Base-by-base conservation (phyloP, 208 protist species). In the Endotrypanum monterogeii region DNA sequence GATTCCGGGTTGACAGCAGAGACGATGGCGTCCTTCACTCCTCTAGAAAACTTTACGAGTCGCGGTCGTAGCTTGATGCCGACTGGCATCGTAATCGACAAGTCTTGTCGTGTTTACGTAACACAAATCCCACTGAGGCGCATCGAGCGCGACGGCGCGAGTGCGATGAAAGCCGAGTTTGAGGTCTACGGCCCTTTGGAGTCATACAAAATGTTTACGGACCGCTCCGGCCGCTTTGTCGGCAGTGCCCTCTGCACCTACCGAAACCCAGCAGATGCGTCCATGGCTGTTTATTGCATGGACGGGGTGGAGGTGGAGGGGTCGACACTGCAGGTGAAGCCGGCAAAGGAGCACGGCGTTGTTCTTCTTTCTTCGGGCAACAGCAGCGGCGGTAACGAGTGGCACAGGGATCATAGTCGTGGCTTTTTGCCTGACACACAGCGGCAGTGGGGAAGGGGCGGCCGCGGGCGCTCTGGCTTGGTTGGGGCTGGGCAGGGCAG, bases 231-330 rank as follows among this genome's bases (percentile, higher is more conserved):
- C 20, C 89, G 93, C 55, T 97, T 95, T 63, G 82, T 89, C 41
- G 93, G 93, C 52, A 94, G 79, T 67, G 90, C 91, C 8, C 70
- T 97, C 3, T 94, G 89, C 78, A 97, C 93, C 23, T 97, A 92
- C 76, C 90, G 90, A 79, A 97, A 94, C 77, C 89, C 93, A 18
- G 93, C 93, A n/a, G 93, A 97, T 63, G 93, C 93, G 39, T 85
- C 83, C 52, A 74, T 81, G 63, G 90, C 90, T 16, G 73, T 95
- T 20, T 78, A 86, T 35, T 74, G 83, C 44, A 94, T 97, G 93
- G 85, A 97, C 74, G 88, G 81, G n/a, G 79, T 79, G 35, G 62
- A 76, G 54, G 67, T 97, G 52, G 93, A 95, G 14, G 83, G 83
- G 52, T 78, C 81, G 8, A 78, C 83, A 30, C 82, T 97, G 57